These are phyloP conservation scores for Termitomyces sp. DNA, from an alignment of 768 basidiomycete species.

Conservation along the genomic window DNA sequence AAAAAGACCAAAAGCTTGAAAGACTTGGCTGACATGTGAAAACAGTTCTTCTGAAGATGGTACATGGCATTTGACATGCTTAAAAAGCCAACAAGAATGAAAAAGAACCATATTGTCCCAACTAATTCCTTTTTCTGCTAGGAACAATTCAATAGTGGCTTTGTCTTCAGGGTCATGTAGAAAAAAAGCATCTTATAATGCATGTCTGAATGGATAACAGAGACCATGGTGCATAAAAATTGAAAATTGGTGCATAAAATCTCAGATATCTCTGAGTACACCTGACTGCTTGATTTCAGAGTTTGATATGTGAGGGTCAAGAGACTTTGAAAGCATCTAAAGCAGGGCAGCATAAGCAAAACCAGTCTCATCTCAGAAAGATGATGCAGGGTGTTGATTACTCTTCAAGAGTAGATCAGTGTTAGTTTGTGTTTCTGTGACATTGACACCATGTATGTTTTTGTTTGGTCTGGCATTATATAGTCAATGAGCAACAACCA, in stretches of 20 bases:
- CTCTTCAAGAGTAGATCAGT: not conserved
- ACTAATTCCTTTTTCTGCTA: not conserved
- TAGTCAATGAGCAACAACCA: not conserved
- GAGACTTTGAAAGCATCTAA: not conserved
- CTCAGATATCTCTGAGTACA: constrained; percentile 12
- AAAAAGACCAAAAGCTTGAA: not conserved
- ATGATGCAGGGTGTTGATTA: not conserved
- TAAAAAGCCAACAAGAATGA: not conserved
- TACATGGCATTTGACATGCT: not conserved
- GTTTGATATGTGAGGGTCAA: not conserved
- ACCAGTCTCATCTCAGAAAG: not conserved
- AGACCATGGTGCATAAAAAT: constrained; percentile 17
- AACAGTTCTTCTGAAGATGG: not conserved
- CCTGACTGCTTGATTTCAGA: not conserved
- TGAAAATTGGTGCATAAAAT: constrained; percentile 15
- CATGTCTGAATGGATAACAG: constrained; percentile 11
- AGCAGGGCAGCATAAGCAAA: not conserved
- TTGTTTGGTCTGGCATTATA: not conserved
- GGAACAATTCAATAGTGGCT: not conserved
- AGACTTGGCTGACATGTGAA: not conserved
- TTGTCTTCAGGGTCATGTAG: constrained; percentile 15
- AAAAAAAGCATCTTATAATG: constrained; percentile 16
- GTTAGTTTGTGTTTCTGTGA: not conserved
- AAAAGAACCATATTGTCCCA: constrained; percentile 3
- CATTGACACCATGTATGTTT: not conserved